These are phyloP conservation scores for Kwoniella pini DNA, from an alignment of 768 basidiomycete species.

Conservation along the genomic window DNA sequence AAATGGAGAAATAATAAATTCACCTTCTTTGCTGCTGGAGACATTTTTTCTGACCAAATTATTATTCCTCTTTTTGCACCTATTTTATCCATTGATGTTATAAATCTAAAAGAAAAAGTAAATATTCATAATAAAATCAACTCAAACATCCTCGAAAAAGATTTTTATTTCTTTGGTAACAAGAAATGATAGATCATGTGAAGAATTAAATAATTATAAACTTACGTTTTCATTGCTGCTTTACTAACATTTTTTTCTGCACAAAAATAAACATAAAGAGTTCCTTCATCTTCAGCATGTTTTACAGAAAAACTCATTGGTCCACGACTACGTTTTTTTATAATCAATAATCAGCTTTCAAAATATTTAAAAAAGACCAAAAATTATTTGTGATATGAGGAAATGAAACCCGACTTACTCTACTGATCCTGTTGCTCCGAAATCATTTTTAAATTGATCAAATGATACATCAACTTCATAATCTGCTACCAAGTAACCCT, in stretches of 20 bases:
- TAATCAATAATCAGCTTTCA: too few relatives aligned
- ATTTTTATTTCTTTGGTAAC: too few relatives aligned
- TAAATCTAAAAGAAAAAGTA: slow-evolving; percentile 65
- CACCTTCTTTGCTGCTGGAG: slow-evolving; percentile 92
- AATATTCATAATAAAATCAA: neutral
- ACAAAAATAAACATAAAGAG: slow-evolving; percentile 94
- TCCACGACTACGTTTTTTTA: slow-evolving; percentile 84
- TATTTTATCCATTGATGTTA: slow-evolving; percentile 88
- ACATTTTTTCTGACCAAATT: slow-evolving; percentile 94
- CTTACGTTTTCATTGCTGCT: slow-evolving; percentile 96
- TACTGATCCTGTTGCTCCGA: slow-evolving; percentile 71
- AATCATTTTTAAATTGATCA: slow-evolving; percentile 69
- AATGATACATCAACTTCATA: slow-evolving; percentile 92
- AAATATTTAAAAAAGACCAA: too few relatives aligned
- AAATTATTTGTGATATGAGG: too few relatives aligned
- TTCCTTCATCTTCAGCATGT: slow-evolving; percentile 66
- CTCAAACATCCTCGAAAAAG: too few relatives aligned
- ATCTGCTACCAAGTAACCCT: slow-evolving; percentile 93
- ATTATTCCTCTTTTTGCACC: slow-evolving; percentile 87
- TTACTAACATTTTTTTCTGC: slow-evolving; percentile 94
- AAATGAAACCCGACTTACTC: slow-evolving; percentile 74
- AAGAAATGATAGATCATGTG: neutral
- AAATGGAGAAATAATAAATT: slow-evolving; percentile 19
- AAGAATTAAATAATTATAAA: too few relatives aligned
- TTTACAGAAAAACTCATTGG: slow-evolving; percentile 89